Percentiles rank a stretch among this genome's conserved stretches.
Evolutionary conservation across 768 basidiomycete species (phyloP).

Genomic region (Trametes villosa): DNA sequence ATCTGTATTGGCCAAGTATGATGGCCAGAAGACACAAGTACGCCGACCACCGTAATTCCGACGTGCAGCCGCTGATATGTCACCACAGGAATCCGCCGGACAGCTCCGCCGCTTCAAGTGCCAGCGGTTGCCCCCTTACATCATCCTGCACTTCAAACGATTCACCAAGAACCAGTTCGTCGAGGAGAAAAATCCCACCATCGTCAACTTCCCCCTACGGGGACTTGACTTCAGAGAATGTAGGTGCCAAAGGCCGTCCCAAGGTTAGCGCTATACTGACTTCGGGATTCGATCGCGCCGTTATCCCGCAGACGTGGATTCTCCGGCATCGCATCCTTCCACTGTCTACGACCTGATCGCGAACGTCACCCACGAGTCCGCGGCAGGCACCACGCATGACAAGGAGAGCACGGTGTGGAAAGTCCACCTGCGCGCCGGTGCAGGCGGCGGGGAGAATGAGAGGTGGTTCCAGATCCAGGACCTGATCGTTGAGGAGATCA

Average conservation of each 20-base stretch:
- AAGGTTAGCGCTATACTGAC: neutral
- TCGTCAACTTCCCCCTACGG: slow-evolving; percentile 94
- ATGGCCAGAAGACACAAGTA: slow-evolving; percentile 89
- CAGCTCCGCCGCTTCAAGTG: slow-evolving; percentile 90
- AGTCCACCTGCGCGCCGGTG: slow-evolving; percentile 77
- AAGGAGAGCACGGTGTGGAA: slow-evolving; percentile 95
- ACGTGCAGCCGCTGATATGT: slow-evolving; percentile 17
- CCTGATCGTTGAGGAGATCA: slow-evolving; percentile 93
- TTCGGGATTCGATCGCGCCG: neutral
- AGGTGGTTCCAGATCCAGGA: slow-evolving; percentile 98
- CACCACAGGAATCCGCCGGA: slow-evolving; percentile 74
- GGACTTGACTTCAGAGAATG: slow-evolving; percentile 94
- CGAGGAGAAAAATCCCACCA: slow-evolving; percentile 98
- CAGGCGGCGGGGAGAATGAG: slow-evolving; percentile 80
- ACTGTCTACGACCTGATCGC: slow-evolving; percentile 93
- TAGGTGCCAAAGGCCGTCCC: slow-evolving; percentile 45
- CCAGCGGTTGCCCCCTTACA: slow-evolving; percentile 85
- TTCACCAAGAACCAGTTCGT: slow-evolving; percentile 97
- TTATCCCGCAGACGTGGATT: slow-evolving; percentile 70
- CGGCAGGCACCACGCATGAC: slow-evolving; percentile 93
- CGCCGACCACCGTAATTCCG: slow-evolving; percentile 29
- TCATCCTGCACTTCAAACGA: slow-evolving; percentile 94
- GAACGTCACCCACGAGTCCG: slow-evolving; percentile 94
- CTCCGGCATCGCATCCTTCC: slow-evolving; percentile 57
- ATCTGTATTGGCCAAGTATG: slow-evolving; percentile 90